Evolutionary conservation across 345 rosid genomes (phyloP).

Genomic region (Geranium brycei): DNA sequence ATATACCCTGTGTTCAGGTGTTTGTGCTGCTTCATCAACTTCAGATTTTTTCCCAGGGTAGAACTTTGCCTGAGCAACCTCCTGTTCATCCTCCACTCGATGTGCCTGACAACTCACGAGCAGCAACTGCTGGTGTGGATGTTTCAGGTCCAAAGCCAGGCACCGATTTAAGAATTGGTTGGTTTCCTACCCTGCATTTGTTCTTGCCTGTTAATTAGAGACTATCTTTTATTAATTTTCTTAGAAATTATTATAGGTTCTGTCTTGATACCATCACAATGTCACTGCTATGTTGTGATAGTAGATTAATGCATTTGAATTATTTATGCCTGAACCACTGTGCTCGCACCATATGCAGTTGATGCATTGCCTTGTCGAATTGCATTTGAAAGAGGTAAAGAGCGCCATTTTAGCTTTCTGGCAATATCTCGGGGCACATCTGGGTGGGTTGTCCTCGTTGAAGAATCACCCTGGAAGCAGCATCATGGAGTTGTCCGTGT

Average conservation of each 20-base stretch:
- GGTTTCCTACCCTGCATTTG: constrained; percentile 14
- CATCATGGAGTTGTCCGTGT: constrained; percentile 59
- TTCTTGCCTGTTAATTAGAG: background rate
- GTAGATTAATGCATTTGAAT: too few relatives aligned
- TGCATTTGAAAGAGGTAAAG: constrained; percentile 92
- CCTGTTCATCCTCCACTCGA: constrained; percentile 36
- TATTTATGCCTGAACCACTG: too few relatives aligned
- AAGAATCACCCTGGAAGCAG: constrained; percentile 55
- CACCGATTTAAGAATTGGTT: constrained; percentile 62
- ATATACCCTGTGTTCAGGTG: constrained; percentile 32
- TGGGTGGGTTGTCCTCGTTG: constrained; percentile 85
- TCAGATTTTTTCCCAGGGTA: constrained; percentile 66
- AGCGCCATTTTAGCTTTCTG: constrained; percentile 62
- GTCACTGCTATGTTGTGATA: too few relatives aligned
- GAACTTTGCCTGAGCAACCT: constrained; percentile 69
- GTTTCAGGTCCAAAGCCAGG: constrained; percentile 70
- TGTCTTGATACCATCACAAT: background rate
- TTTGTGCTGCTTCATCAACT: constrained; percentile 89
- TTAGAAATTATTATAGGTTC: background rate
- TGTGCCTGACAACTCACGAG: constrained; percentile 45
- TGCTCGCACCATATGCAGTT: constrained; percentile 38
- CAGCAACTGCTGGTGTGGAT: constrained; percentile 53
- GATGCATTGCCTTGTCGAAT: constrained; percentile 82
- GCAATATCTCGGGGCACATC: constrained; percentile 51
- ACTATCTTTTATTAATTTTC: background rate